Evolutionary conservation across 192 early-diverging fungal species (phyloP), one percentile per base, ranked within the genome.

Genomic region (Polychytrium aggregatum): DNA sequence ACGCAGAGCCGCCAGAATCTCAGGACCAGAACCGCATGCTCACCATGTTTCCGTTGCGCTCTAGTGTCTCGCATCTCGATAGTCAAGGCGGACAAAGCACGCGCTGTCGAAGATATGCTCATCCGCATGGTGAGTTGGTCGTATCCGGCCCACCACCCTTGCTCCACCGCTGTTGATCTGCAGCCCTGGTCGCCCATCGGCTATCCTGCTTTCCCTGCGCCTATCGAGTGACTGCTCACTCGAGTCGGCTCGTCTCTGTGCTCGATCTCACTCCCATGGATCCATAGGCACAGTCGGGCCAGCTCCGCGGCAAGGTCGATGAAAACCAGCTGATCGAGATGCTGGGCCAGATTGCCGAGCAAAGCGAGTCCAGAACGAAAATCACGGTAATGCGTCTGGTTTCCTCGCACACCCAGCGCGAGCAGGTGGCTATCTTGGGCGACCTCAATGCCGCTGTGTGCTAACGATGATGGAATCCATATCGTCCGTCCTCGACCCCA

Each of bases 21-120:
- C n/a, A 21, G 7, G 41, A 46, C 20, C 28, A 11, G 22, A 16
- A 13, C 21, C 53, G 6, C 52, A 53, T 37, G n/a, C 6, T 16
- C 18, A 16, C 26, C 44, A 10, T 20, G 21, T 28, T 37, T 27
- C 33, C 24, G 16, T 2, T 27, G 26, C 6, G 14, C 11, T 55
- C 4, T 55, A 85, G 85, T 94, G 62, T 79, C 82, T n/a, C 78
- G 87, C 18, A 93, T 93, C 46, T 77, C 82, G 13, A 85, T 97
- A 50, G 92, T 97, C 9, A 93, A 92, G 59, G 71, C 78, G 0
- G 87, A 90, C 10, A 84, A 86, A 63, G 92, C 87, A 1, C 76
- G 86, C 9, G 82, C 80, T 9, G 86, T 95, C 13, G 88, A 97
- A 55, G 87, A 89, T 46, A 70, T 92, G 53, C 70, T 97, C 41